These are phyloP conservation scores for Sarocladiaceae sp. DNA, from an alignment of 2,329 filamentous ascomycete species.

Conservation along the genomic window DNA sequence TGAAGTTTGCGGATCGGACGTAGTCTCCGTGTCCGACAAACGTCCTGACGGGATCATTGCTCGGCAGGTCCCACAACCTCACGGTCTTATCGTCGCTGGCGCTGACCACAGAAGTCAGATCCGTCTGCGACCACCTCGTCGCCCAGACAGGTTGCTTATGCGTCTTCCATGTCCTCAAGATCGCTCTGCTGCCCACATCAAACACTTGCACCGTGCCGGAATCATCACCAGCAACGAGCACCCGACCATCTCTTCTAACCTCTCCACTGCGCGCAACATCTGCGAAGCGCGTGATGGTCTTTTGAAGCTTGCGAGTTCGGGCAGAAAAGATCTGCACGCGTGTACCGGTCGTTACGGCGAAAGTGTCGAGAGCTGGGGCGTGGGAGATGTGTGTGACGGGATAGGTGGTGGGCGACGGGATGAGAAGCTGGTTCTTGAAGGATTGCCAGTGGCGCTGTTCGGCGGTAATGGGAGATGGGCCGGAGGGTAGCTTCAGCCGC, in stretches of 20 bases:
- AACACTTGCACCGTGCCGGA: constrained; percentile 92
- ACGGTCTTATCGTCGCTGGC: constrained; percentile 92
- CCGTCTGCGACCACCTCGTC: constrained; percentile 85
- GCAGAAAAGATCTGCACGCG: constrained; percentile 92
- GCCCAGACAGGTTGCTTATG: constrained; percentile 94
- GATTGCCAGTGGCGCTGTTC: constrained; percentile 96
- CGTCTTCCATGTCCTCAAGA: constrained; percentile 90
- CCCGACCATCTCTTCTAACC: constrained; percentile 80
- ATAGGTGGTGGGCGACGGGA: constrained; percentile 86
- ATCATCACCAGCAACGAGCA: constrained; percentile 89
- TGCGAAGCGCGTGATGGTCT: constrained; percentile 91
- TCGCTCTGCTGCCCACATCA: constrained; percentile 80
- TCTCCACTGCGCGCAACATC: constrained; percentile 88
- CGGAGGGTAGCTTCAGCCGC: constrained; percentile 77
- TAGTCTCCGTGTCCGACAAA: constrained; percentile 91
- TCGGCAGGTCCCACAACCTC: constrained; percentile 88
- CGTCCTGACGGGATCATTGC: constrained; percentile 67
- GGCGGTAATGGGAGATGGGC: constrained; percentile 77
- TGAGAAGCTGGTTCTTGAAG: constrained; percentile 86
- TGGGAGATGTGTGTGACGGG: constrained; percentile 88
- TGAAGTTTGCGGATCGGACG: constrained; percentile 80
- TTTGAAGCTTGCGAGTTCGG: constrained; percentile 84
- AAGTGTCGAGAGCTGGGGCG: constrained; percentile 57
- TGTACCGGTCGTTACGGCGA: constrained; percentile 91
- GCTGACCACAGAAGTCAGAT: constrained; percentile 82